Percentiles rank a stretch among this genome's conserved stretches.
phyloP scores from a whole-genome alignment of 176 grass and related monocot genomes.

The Eremochloa ophiuroides region DNA sequence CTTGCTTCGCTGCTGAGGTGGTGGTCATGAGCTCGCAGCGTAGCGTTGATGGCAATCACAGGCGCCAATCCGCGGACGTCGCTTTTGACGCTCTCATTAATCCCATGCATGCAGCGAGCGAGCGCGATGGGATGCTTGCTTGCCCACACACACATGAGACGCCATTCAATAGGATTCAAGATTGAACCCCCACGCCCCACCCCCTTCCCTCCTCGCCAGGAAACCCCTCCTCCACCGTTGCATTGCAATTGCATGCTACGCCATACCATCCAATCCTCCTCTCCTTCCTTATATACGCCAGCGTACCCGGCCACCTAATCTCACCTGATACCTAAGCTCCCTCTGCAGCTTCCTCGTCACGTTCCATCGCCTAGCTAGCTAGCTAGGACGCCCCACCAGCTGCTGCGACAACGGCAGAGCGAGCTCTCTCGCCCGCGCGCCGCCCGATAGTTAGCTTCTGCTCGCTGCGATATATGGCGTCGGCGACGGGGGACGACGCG shows the following conservation, averaged over 20 bases:
- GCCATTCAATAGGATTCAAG: conserved; percentile 48
- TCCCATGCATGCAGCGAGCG: conserved; percentile 68
- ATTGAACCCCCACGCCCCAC: not conserved
- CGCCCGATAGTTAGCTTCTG: not conserved
- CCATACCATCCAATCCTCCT: not conserved
- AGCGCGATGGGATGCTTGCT: conserved; percentile 4
- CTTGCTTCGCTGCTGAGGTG: not conserved
- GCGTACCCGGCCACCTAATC: conserved; percentile 13
- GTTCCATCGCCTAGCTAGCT: not conserved
- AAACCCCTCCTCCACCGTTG: conserved; percentile 70
- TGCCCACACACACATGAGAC: conserved; percentile 38
- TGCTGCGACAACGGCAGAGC: not conserved
- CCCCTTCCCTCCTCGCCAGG: conserved; percentile 69
- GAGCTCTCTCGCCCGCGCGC: not conserved
- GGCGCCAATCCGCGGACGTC: conserved; percentile 70
- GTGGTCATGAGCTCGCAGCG: no score
- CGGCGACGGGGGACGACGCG: conserved; percentile 10
- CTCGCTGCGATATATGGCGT: conserved; percentile 21
- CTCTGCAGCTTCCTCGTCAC: not conserved
- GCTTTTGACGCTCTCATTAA: conserved; percentile 72
- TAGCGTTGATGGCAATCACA: conserved; percentile 88
- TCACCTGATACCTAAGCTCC: conserved; percentile 28
- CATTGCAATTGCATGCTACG: not conserved
- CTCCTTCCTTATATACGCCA: conserved; percentile 31
- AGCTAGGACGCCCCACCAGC: not conserved